Conservation (phyloP, 768 basidiomycete species). For the Mycena rebaudengoi region DNA sequence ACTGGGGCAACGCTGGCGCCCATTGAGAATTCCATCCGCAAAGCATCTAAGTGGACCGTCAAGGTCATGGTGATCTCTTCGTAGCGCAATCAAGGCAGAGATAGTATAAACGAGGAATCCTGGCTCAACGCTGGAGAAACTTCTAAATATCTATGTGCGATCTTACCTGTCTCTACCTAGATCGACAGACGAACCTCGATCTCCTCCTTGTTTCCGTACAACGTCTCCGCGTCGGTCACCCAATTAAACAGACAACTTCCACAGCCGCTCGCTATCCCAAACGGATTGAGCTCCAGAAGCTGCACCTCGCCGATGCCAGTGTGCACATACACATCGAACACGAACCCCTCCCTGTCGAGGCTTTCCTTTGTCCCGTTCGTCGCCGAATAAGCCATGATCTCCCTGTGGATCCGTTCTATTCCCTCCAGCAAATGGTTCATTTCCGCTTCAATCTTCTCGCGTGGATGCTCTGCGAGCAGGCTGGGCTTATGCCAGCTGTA, state of each 20-base stretch:
- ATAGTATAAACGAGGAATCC: background rate
- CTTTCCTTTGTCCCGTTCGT: background rate
- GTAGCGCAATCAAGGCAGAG: background rate
- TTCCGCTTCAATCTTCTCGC: background rate
- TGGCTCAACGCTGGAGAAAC: constrained; percentile 7
- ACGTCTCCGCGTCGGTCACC: constrained; percentile 17
- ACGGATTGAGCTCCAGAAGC: constrained; percentile 17
- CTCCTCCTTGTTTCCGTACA: constrained; percentile 14
- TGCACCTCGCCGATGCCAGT: background rate
- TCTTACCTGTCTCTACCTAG: no score
- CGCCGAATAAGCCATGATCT: constrained; percentile 4
- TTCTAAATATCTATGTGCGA: constrained; percentile 4
- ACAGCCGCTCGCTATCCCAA: constrained; percentile 6
- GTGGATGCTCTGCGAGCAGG: constrained; percentile 7
- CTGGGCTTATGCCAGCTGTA: constrained; percentile 18
- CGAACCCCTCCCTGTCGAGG: constrained; percentile 9
- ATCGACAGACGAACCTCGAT: constrained; percentile 7
- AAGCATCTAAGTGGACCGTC: background rate
- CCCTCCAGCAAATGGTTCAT: constrained; percentile 6
- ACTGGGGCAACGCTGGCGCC: no score
- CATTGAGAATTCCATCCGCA: no score
- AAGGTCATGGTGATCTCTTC: background rate
- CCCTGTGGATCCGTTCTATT: constrained; percentile 5
- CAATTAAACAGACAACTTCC: constrained; percentile 18
- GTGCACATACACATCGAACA: constrained; percentile 18